phyloP scores from a whole-genome alignment of 331 rosid species.

The Saraca asoca region DNA sequence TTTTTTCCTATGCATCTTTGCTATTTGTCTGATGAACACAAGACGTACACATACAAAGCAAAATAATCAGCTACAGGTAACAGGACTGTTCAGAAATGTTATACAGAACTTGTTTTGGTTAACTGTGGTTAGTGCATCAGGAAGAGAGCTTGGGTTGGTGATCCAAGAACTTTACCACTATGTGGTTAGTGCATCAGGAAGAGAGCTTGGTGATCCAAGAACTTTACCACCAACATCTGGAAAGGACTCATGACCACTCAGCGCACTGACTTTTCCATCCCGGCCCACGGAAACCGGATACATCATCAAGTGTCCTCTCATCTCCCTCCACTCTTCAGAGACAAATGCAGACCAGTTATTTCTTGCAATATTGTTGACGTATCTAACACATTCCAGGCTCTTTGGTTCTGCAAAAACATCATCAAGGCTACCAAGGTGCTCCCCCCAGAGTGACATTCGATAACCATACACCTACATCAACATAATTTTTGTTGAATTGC shows the following conservation, averaged over 20 bases:
- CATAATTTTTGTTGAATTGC: not conserved
- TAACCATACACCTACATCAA: slow-evolving; percentile 65
- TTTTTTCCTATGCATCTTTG: too few relatives aligned
- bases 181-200: slow-evolving; percentile 55
- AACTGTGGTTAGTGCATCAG: slow-evolving; percentile 50
- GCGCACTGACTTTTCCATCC: slow-evolving; percentile 44
- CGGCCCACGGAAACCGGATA: slow-evolving; percentile 47
- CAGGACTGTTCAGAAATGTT: too few relatives aligned
- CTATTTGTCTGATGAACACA: too few relatives aligned
- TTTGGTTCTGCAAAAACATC: slow-evolving; percentile 49
- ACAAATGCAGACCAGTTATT: slow-evolving; percentile 46
- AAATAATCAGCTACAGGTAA: too few relatives aligned
- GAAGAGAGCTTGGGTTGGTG: slow-evolving; percentile 54
- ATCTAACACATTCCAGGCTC: slow-evolving; percentile 47
- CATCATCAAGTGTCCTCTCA: slow-evolving; percentile 53
- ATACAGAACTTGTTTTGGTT: not conserved
- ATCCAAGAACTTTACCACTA: slow-evolving; percentile 59
- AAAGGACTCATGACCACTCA: slow-evolving; percentile 40
- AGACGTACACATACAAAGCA: too few relatives aligned
- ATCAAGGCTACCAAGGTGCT: slow-evolving; percentile 56
- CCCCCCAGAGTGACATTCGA: slow-evolving; percentile 74
- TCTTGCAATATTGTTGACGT: slow-evolving; percentile 43
- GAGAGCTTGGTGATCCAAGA: slow-evolving; percentile 56
- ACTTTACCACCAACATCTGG: slow-evolving; percentile 63
- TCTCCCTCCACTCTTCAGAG: slow-evolving; percentile 31